phyloP scores from a whole-genome alignment of 352 stramenopile genomes.

The Phytophthora melonis region DNA sequence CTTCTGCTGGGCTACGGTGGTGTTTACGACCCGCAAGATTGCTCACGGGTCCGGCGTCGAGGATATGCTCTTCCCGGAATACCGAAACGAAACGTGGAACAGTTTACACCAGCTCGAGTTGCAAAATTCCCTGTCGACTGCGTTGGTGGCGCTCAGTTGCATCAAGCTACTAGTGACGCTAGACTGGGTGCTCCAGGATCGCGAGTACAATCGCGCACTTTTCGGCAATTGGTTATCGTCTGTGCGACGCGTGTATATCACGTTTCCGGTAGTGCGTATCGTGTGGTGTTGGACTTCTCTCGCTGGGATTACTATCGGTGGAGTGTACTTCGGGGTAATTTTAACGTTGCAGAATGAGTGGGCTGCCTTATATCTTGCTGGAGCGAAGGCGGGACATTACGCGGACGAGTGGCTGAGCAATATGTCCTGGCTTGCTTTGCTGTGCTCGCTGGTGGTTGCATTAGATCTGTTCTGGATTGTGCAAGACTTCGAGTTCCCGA shows the following conservation, averaged over 20 bases:
- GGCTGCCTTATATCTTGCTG: conserved; percentile 33
- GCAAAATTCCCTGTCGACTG: conserved; percentile 45
- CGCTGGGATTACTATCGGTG: conserved; percentile 29
- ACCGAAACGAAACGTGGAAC: conserved; percentile 11
- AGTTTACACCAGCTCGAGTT: conserved; percentile 38
- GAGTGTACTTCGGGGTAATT: conserved; percentile 42
- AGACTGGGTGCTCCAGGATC: conserved; percentile 57
- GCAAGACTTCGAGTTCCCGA: conserved; percentile 64
- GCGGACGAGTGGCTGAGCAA: conserved; percentile 46
- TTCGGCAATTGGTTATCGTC: conserved; percentile 44
- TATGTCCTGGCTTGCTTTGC: conserved; percentile 48
- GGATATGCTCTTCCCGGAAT: conserved; percentile 26
- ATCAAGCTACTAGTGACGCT: conserved; percentile 55
- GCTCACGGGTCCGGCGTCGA: conserved; percentile 7
- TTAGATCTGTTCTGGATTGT: conserved; percentile 64
- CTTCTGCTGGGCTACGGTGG: conserved; percentile 41
- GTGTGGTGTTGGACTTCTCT: conserved; percentile 40
- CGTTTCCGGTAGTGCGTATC: conserved; percentile 34
- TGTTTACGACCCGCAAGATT: conserved; percentile 24
- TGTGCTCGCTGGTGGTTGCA: conserved; percentile 43
- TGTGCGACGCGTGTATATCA: conserved; percentile 36
- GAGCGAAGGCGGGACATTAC: background rate
- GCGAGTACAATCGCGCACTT: conserved; percentile 27
- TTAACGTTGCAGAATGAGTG: conserved; percentile 32
- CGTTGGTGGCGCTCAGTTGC: conserved; percentile 48